These are phyloP conservation scores for Linum usitatissimum DNA, from an alignment of 345 rosid genomes.

Conservation along the genomic window DNA sequence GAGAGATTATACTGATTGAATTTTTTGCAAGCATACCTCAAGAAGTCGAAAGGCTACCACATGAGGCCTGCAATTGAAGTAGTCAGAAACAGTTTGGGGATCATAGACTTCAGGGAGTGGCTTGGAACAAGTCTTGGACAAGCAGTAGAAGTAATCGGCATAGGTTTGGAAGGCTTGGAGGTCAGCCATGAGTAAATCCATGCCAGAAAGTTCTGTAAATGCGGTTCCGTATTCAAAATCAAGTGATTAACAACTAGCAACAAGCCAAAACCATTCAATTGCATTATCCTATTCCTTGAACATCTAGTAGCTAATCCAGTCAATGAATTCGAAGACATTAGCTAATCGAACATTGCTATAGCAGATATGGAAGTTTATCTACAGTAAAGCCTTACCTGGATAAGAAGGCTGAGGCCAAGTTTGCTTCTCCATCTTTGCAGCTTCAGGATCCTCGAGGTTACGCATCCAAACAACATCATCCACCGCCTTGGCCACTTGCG, in stretches of 20 bases:
- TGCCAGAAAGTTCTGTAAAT: conserved; percentile 56
- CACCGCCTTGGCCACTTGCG: conserved; percentile 42
- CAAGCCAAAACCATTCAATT: background rate
- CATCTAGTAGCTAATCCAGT: background rate
- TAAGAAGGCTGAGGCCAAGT: conserved; percentile 68
- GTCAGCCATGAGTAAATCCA: conserved; percentile 88
- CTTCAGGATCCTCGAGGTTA: conserved; percentile 49
- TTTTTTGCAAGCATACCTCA: conserved; percentile 39
- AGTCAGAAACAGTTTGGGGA: conserved; percentile 58
- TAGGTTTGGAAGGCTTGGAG: conserved; percentile 82
- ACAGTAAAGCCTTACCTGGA: conserved; percentile 35
- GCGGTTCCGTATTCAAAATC: background rate
- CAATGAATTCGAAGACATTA: background rate
- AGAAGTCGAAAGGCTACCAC: conserved; percentile 69
- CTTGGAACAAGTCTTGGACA: conserved; percentile 69
- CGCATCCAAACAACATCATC: conserved; percentile 73
- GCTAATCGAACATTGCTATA: background rate
- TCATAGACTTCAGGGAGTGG: conserved; percentile 84
- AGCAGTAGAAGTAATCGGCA: conserved; percentile 45
- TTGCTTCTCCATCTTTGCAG: conserved; percentile 26
- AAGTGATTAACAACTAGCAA: conserved; percentile 1
- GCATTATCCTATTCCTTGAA: too few species aligned
- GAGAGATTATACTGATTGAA: background rate
- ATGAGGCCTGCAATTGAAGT: conserved; percentile 87
- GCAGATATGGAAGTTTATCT: background rate